Percentiles rank a stretch among this genome's conserved stretches.
phyloP scores from a whole-genome alignment of 192 early-diverging fungal species.

The Diversispora eburnea region DNA sequence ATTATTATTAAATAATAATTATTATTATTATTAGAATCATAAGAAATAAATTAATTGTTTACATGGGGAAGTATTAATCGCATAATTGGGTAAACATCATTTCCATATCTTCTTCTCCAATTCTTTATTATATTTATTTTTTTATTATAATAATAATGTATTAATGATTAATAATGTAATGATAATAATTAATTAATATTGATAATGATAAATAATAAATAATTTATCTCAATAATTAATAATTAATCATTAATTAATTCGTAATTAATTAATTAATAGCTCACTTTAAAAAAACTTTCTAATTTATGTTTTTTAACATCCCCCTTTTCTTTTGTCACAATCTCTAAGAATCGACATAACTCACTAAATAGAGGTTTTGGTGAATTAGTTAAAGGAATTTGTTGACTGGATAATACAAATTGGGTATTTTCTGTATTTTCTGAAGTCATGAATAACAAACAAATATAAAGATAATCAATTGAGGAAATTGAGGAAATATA shows the following conservation, averaged over 20 bases:
- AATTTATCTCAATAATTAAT: no score
- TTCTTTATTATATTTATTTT: not conserved
- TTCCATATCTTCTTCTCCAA: constrained; percentile 4
- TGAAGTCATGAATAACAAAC: no score
- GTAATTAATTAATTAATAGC: no score
- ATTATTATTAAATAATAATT: not conserved
- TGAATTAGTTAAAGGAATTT: not conserved
- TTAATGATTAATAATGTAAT: not conserved
- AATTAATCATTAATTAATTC: no score
- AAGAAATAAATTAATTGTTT: not conserved
- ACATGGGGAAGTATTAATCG: constrained; percentile 41
- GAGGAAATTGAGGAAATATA: no score
- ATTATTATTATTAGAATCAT: not conserved
- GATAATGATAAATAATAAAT: no score
- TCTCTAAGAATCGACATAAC: constrained; percentile 17
- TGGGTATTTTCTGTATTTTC: no score
- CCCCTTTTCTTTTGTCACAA: not conserved
- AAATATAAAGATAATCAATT: no score
- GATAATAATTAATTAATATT: no score
- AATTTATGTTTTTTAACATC: constrained; percentile 7
- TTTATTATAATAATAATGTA: not conserved
- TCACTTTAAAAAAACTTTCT: constrained; percentile 2
- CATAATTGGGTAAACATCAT: constrained; percentile 32
- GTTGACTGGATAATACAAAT: not conserved
- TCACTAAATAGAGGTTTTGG: constrained; percentile 1